Evolutionary conservation across 75 land plant species (phyloP).

Genomic region (Picea glauca): DNA sequence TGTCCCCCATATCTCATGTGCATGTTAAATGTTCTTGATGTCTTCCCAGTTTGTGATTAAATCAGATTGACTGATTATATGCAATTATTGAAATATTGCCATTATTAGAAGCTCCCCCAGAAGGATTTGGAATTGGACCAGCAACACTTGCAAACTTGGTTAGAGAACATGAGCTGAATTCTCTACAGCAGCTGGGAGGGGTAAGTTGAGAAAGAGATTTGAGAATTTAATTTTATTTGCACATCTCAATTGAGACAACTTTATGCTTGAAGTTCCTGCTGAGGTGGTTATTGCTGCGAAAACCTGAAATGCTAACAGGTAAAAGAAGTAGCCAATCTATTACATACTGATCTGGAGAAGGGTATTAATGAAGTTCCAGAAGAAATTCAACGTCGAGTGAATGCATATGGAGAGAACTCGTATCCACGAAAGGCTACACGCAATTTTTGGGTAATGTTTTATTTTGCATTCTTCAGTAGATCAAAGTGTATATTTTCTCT

Average conservation of each 20-base stretch:
- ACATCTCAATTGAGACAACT: too few relatives aligned
- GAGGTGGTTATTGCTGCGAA: too few relatives aligned
- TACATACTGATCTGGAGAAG: slow-evolving; percentile 44
- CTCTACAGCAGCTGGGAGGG: slow-evolving; percentile 60
- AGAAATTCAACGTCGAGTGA: slow-evolving; percentile 37
- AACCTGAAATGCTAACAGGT: slow-evolving; percentile 35
- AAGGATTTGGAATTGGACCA: slow-evolving; percentile 51
- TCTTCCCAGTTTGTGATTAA: too few relatives aligned
- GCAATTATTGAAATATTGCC: too few relatives aligned
- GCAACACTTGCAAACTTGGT: slow-evolving; percentile 50
- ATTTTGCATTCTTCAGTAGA: neutral
- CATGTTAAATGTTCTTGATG: too few relatives aligned
- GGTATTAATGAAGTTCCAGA: slow-evolving; percentile 65
- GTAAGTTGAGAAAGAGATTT: slow-evolving; percentile 22
- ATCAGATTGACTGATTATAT: too few relatives aligned
- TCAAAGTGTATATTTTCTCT: neutral
- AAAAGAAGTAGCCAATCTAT: neutral
- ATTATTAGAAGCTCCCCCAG: slow-evolving; percentile 19
- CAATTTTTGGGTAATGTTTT: slow-evolving; percentile 45
- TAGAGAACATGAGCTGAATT: slow-evolving; percentile 44
- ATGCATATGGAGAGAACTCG: slow-evolving; percentile 68
- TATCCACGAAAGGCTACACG: slow-evolving; percentile 70
- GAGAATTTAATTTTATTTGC: too few relatives aligned
- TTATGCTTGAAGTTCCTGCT: too few relatives aligned
- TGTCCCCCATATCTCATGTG: too few relatives aligned